Evolutionary conservation across 345 rosid genomes (phyloP), one percentile per base, ranked within the genome.

Genomic region (Syzygium oleosum): DNA sequence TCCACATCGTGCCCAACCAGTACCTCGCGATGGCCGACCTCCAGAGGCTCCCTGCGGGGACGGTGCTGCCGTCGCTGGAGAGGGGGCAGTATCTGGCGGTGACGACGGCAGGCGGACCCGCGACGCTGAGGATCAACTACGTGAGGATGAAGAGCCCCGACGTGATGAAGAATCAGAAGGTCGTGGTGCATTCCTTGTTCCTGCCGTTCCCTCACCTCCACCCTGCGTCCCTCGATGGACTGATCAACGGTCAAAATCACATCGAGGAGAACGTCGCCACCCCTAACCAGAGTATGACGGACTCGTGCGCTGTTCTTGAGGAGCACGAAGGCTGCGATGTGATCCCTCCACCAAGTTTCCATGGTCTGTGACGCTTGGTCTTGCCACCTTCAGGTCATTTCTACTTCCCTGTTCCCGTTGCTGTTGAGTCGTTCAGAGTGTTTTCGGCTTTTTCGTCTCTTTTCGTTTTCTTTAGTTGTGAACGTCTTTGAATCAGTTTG

Each of bases 1-100:
- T 93, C 89, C 97, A 94, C 87, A 92, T 95, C 34, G 94, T 94
- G 86, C 97, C 97, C 7, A 91, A 95, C 77, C 91, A 52, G 38
- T 89, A 84, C 73, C 88, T 94, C 90, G 89, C 91, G 34, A 63
- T 84, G 10, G 87, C 85, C 23, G 97, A 95, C 49, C 92, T 95
- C 38, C 92, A 89, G 90, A 89, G 68, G 89, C 93, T 92, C 51
- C 87, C 92, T 21, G 84, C 52, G 31, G 92, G 93, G 59, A 84
- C 92, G 49, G 85, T 85, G 22, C 88, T 92, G n/a, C 92, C 90
- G 6, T 88, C 92, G 10, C 91, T 92, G 4, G 92, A 90, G 80
- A 79, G 90, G 84, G 92, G 91, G 3, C 91, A 90, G 85, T 87
- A 87, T 85, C 89, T 92, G 85, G 89, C 89, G 49, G 90, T 92